Base-by-base conservation (phyloP, 768 basidiomycete genomes). In the Polyporus arcularius region DNA sequence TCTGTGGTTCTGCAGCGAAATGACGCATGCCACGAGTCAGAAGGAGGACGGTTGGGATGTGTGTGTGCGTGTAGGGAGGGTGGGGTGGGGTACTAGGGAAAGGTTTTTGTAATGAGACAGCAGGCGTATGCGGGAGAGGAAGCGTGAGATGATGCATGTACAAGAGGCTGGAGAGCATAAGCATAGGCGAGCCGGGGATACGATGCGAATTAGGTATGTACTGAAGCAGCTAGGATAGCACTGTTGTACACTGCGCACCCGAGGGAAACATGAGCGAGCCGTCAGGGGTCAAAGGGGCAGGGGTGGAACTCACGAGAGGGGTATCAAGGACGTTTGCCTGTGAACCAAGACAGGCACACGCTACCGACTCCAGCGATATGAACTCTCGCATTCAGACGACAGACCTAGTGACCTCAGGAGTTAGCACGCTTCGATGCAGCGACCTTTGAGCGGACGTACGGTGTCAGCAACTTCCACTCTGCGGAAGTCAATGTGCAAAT, bases 401-500 rank as follows among this genome's bases (percentile, higher is more conserved):
- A 92, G 2, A 91, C 89, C 89, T 91, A 35, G 15, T 3, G 30
- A 30, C 35, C 21, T 2, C n/a, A 26, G 46, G 10, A 26, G 31
- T 30, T 14, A 16, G 10, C 12, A 32, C 39, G 53, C 50, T 15
- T 54, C 28, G 14, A 30, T 41, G 38, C 16, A 41, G 15, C 4
- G 32, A 32, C 16, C 32, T 28, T 48, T 8, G 21, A 10, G 41
- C 31, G 31, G 11, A 78, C 86, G 30, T 70, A 91, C 90, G 7
- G 88, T 92, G 63, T 92, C 90, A 21, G 90, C 90, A 10, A 92
- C 90, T 59, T 92, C 90, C 52, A 86, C 80, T 55, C 82, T 84
- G 49, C 84, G 81, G 68, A 91, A 92, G 67, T 87, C 84, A 51
- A 92, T 79, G 67, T 90, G 85, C n/a, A 92, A 74, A 72, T 92